phyloP scores from a whole-genome alignment of 2,329 filamentous ascomycete species.

The Gremmenia infestans region DNA sequence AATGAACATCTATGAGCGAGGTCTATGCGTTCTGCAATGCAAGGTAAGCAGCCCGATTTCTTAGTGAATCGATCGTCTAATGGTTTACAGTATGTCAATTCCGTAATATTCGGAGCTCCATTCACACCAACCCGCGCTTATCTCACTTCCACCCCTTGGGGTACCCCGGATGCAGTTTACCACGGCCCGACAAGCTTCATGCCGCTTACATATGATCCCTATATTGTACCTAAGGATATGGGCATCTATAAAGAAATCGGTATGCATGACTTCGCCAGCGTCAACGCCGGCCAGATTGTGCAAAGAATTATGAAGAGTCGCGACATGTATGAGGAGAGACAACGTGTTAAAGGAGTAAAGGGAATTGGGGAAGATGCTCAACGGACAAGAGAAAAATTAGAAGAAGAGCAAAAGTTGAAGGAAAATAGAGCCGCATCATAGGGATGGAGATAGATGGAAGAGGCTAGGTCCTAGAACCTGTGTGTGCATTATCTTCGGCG shows the following conservation, averaged over 20 bases:
- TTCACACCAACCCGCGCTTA: constrained; percentile 80
- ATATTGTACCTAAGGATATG: constrained; percentile 73
- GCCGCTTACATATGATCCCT: constrained; percentile 67
- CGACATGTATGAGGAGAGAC: constrained; percentile 84
- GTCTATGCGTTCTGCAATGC: constrained; percentile 92
- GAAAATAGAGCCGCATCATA: constrained; percentile 10
- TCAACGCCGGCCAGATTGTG: constrained; percentile 91
- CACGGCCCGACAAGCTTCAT: constrained; percentile 88
- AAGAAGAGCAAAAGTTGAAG: constrained; percentile 36
- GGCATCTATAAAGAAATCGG: constrained; percentile 79
- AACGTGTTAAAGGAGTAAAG: constrained; percentile 86
- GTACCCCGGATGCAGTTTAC: constrained; percentile 75
- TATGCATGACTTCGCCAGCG: constrained; percentile 72
- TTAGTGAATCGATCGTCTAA: constrained; percentile 4
- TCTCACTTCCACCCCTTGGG: constrained; percentile 68
- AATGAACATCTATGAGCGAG: constrained; percentile 98
- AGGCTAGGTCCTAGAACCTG: not conserved
- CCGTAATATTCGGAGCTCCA: constrained; percentile 84
- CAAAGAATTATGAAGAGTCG: constrained; percentile 82
- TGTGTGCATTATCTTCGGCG: constrained; percentile 20
- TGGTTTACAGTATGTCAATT: constrained; percentile 67
- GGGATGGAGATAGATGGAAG: not conserved
- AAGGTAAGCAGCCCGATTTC: constrained; percentile 50
- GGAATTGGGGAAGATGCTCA: constrained; percentile 66
- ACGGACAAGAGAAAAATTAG: constrained; percentile 55